Evolutionary conservation across 2,329 filamentous ascomycete species (phyloP).

Genomic region (Penicillium sp.): DNA sequence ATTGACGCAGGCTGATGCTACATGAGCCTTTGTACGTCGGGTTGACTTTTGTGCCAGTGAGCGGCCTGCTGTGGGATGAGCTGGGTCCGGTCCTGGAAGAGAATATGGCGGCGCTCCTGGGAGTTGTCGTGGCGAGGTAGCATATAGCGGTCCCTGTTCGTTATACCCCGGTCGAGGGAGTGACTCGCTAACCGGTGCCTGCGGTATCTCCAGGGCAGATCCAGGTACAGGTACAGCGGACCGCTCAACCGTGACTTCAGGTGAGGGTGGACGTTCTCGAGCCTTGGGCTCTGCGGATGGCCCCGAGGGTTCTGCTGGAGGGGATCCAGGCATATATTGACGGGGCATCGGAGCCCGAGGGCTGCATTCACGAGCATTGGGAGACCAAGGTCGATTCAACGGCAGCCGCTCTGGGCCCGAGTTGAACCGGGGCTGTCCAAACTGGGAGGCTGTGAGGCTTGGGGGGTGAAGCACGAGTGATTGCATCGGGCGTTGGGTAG

Average conservation of each 20-base stretch:
- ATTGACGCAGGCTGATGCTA: constrained; percentile 48
- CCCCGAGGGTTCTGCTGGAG: constrained; percentile 38
- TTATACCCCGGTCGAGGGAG: constrained; percentile 20
- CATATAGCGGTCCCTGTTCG: constrained; percentile 16
- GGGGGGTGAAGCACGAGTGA: constrained; percentile 41
- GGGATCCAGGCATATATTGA: constrained; percentile 46
- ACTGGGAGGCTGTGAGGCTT: constrained; percentile 37
- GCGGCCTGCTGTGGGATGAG: constrained; percentile 24
- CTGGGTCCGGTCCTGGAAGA: constrained; percentile 23
- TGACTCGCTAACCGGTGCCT: constrained; percentile 20
- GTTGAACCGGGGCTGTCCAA: constrained; percentile 37
- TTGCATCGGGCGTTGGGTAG: constrained; percentile 36
- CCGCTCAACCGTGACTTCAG: constrained; percentile 19
- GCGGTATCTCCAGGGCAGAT: constrained; percentile 16
- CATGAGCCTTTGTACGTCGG: constrained; percentile 46
- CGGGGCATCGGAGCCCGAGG: constrained; percentile 39
- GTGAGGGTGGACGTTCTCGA: constrained; percentile 27
- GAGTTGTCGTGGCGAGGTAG: constrained; percentile 16
- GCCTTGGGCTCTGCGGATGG: constrained; percentile 35
- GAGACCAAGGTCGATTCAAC: constrained; percentile 34
- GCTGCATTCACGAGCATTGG: constrained; percentile 40
- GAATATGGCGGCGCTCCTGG: constrained; percentile 25
- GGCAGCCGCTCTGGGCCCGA: constrained; percentile 35
- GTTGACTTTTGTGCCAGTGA: constrained; percentile 39
- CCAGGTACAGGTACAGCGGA: constrained; percentile 4